Percentiles rank a stretch among this genome's conserved stretches.
Evolutionary conservation across 768 basidiomycete species (phyloP).

Genomic region (Boletus subparvulus): DNA sequence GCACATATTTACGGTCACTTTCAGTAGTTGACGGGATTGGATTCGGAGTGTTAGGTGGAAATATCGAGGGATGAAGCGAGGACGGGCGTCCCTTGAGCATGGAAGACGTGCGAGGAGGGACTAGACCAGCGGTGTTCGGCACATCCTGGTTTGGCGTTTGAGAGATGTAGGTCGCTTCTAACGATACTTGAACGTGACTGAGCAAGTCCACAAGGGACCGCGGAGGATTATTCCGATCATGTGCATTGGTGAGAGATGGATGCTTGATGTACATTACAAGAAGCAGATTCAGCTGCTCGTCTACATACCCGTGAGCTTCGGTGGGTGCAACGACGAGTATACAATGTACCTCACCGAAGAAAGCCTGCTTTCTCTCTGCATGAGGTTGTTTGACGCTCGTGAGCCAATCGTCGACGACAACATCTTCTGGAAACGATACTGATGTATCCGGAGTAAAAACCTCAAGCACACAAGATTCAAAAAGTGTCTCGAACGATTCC

Average conservation of each 20-base stretch:
- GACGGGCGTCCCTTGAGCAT: slow-evolving; percentile 36
- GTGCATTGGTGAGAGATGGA: slow-evolving; percentile 34
- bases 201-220: slow-evolving; percentile 55
- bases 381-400: slow-evolving; percentile 39
- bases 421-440: slow-evolving; percentile 54
- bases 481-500: slow-evolving; percentile 61
- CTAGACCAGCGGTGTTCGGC: slow-evolving; percentile 39
- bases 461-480: slow-evolving; percentile 56
- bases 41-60: slow-evolving; percentile 81
- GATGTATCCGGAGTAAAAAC: slow-evolving; percentile 67
- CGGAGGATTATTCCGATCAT: slow-evolving; percentile 30
- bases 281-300: slow-evolving; percentile 55
- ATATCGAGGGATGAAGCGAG: slow-evolving; percentile 59
- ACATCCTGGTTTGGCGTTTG: slow-evolving; percentile 38
- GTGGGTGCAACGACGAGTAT: slow-evolving; percentile 6
- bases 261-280: slow-evolving; percentile 39
- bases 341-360: slow-evolving; percentile 60
- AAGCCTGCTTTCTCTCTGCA: slow-evolving; percentile 62
- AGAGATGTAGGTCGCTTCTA: slow-evolving; percentile 81
- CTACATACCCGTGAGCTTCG: slow-evolving; percentile 34
- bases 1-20: slow-evolving; percentile 73
- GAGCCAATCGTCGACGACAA: slow-evolving; percentile 56
- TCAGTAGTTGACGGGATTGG: slow-evolving; percentile 75
- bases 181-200: slow-evolving; percentile 69
- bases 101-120: slow-evolving; percentile 57